A percentile compares a stretch with the other conserved stretches of the same genome.
Evolutionary conservation across 2,329 filamentous ascomycete species (phyloP).

Genomic region (Phaeosphaeria sp.): DNA sequence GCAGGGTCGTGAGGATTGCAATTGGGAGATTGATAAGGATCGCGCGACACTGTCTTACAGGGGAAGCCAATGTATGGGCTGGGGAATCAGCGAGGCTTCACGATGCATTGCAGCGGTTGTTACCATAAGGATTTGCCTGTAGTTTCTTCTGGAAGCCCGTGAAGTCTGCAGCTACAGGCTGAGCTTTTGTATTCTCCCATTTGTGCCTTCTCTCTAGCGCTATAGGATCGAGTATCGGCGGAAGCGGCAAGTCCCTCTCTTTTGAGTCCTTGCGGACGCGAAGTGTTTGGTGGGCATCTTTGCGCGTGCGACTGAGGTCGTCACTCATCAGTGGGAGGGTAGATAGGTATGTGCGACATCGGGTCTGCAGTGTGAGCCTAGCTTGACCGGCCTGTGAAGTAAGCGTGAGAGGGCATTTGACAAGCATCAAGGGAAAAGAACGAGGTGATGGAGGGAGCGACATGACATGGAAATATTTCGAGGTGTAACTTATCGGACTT

Average conservation of each 20-base stretch:
- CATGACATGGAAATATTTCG: constrained; percentile 8
- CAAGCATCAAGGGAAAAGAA: constrained; percentile 34
- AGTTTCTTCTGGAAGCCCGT: constrained; percentile 66
- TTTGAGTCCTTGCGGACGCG: constrained; percentile 43
- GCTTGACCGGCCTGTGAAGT: constrained; percentile 22
- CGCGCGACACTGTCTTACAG: constrained; percentile 63
- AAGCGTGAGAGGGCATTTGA: constrained; percentile 26
- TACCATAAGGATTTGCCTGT: constrained; percentile 70
- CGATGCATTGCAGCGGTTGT: not conserved
- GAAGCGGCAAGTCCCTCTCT: constrained; percentile 51
- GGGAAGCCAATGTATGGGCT: constrained; percentile 69
- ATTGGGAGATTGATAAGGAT: constrained; percentile 61
- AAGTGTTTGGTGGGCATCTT: constrained; percentile 42
- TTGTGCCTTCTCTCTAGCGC: constrained; percentile 44
- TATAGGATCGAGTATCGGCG: constrained; percentile 56
- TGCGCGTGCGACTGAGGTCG: constrained; percentile 36
- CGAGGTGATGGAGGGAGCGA: not conserved
- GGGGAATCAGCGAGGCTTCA: constrained; percentile 8
- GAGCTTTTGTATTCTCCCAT: constrained; percentile 50
- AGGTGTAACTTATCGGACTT: constrained; percentile 19
- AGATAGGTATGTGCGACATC: constrained; percentile 20
- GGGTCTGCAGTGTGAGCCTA: constrained; percentile 10
- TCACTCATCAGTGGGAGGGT: constrained; percentile 20
- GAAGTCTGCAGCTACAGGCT: constrained; percentile 50
- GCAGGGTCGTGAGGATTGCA: constrained; percentile 70